Base-by-base conservation (phyloP, 805 yeast species). In the Barnettozyma populi region DNA sequence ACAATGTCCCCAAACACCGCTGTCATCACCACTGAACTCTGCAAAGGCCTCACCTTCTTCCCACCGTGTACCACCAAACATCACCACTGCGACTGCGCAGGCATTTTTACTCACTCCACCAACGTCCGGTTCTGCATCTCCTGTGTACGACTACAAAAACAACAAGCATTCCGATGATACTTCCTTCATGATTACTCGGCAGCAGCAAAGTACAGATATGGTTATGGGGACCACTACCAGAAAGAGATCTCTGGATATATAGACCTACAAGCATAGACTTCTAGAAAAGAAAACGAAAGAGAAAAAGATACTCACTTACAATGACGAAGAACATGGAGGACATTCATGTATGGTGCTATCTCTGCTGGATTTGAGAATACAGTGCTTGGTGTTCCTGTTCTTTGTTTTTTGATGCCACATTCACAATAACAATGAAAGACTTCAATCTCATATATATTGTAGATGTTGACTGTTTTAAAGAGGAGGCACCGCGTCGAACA, bases 1-100 rank as follows among this genome's bases (percentile, higher is more conserved):
- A 29, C 45, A 44, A 25, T 50, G 44, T 38, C 57, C 60, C 45
- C 31, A 53, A 16, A 57, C 67, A 11, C 61, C 67, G 16, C 45
- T 40, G 14, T 23, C 49, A 27, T 49, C 52, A 6, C 52, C 52
- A 14, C 24, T 47, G n/a, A 47, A 35, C 35, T 47, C 50, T 6
- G 39, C 44, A 14, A 31, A n/a, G 5, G 37, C 48, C 2, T 45
- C 52, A 14, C 46, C 52, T 41, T 47, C 45, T 39, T 36, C 41
- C n/a, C 41, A 13, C 20, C 44, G 41, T 23, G 42, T 48, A n/a
- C 24, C 45, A 14, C 20, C 48, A 3, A 31, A 23, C 42, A 34
- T 18, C 23, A 40, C 36, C 5, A 14, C 21, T 7, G 21, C n/a
- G 36, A 27, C 25, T 38, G 2, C 20, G 10, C 32, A 18, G 16